Evolutionary conservation across 2,329 filamentous ascomycete species (phyloP).

Genomic region (Drechslerella dactyloides): DNA sequence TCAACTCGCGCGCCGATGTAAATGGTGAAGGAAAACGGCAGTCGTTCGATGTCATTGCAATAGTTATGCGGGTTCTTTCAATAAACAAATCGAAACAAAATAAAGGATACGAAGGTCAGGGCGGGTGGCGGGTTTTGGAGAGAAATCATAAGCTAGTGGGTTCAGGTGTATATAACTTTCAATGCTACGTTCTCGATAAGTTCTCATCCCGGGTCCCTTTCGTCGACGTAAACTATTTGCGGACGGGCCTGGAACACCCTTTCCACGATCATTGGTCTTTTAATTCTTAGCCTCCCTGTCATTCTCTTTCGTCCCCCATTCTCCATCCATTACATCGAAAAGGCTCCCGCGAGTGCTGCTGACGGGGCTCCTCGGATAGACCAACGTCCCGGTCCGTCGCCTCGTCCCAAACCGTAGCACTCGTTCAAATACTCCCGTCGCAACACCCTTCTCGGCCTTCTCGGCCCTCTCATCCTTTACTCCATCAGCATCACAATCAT

Average conservation of each 20-base stretch:
- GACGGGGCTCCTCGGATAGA: conserved; percentile 29
- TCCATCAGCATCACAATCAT: background rate
- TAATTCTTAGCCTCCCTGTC: conserved; percentile 1
- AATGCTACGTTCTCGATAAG: conserved; percentile 1
- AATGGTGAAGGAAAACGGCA: no score
- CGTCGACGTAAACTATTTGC: no score
- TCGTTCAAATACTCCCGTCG: conserved; percentile 22
- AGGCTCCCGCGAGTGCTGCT: conserved; percentile 30
- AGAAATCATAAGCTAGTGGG: conserved; percentile 11
- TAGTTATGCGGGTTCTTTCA: conserved; percentile 16
- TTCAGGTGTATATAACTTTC: conserved; percentile 36
- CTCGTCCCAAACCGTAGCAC: conserved; percentile 26
- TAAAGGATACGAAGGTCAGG: background rate
- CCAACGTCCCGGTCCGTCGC: conserved; percentile 22
- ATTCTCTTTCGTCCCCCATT: conserved; percentile 12
- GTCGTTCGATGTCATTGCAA: no score
- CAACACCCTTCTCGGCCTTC: conserved; percentile 3
- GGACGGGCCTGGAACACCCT: no score
- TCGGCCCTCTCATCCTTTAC: background rate
- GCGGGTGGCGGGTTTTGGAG: conserved; percentile 8
- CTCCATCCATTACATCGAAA: conserved; percentile 11
- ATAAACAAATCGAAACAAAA: conserved; percentile 7
- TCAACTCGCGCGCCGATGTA: no score
- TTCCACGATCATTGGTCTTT: no score
- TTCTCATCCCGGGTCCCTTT: no score